A percentile compares a stretch with the other conserved stretches of the same genome.
Conservation (phyloP, 1,139 yeast genomes). For the Candida tropicalis region DNA sequence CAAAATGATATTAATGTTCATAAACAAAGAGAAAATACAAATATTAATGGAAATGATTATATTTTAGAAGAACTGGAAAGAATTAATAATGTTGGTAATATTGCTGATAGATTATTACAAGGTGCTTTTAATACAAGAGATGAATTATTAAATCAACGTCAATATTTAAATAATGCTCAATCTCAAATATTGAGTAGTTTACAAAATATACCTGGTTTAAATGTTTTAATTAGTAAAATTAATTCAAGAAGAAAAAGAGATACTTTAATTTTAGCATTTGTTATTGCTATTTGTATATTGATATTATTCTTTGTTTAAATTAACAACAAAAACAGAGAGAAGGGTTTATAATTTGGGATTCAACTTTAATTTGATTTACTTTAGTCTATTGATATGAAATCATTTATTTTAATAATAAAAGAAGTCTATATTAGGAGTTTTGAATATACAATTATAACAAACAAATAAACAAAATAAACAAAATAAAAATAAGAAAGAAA, state of each 20-base stretch:
- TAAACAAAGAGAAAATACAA: slow-evolving; percentile 32
- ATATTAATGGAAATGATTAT: slow-evolving; percentile 53
- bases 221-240: slow-evolving; percentile 73
- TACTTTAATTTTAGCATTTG: slow-evolving; percentile 75
- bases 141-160: slow-evolving; percentile 74
- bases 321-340: too few relatives aligned
- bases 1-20: slow-evolving; percentile 74
- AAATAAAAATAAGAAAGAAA: too few relatives aligned
- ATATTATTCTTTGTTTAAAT: slow-evolving; percentile 58
- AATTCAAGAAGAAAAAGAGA: slow-evolving; percentile 89
- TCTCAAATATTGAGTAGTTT: slow-evolving; percentile 62
- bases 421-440: too few relatives aligned
- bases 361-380: too few relatives aligned
- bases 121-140: slow-evolving; percentile 92
- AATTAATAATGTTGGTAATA: slow-evolving; percentile 69
- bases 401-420: too few relatives aligned
- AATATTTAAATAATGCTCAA: slow-evolving; percentile 64
- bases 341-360: too few relatives aligned
- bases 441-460: too few relatives aligned
- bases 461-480: too few relatives aligned
- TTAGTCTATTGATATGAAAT: too few relatives aligned
- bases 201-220: slow-evolving; percentile 79
- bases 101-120: slow-evolving; percentile 77
- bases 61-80: slow-evolving; percentile 76
- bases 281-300: slow-evolving; percentile 74